Conservation (phyloP, 331 rosid genomes). For the Dryas integrifolia region DNA sequence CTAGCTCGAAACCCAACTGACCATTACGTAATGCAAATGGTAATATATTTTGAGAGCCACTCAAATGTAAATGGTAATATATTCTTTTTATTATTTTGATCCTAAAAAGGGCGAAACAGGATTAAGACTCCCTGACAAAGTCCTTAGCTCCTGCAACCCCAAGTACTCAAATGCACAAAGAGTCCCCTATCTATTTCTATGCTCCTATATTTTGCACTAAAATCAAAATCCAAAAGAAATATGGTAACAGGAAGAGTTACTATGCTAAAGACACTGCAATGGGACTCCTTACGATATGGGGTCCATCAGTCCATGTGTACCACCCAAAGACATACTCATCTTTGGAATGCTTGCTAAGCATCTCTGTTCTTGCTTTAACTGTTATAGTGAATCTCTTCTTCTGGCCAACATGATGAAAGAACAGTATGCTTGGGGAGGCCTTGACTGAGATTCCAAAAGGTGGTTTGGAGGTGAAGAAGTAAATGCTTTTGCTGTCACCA, state of each 20-base stretch:
- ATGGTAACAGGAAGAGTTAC: not conserved
- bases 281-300: slow-evolving; percentile 59
- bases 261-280: slow-evolving; percentile 62
- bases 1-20: too few species aligned
- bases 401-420: slow-evolving; percentile 56
- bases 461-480: slow-evolving; percentile 51
- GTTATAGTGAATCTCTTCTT: slow-evolving; percentile 56
- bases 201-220: slow-evolving; percentile 7
- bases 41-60: too few species aligned
- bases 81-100: not conserved
- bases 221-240: not conserved
- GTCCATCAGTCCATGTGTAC: slow-evolving; percentile 61
- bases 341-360: slow-evolving; percentile 11
- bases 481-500: slow-evolving; percentile 46
- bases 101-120: not conserved
- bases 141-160: not conserved
- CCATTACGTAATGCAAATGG: too few species aligned
- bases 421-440: slow-evolving; percentile 57
- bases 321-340: slow-evolving; percentile 65
- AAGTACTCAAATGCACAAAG: not conserved
- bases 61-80: not conserved
- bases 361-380: slow-evolving; percentile 38
- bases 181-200: slow-evolving; percentile 12
- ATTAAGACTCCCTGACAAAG: not conserved
- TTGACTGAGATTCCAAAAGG: slow-evolving; percentile 49